Conservation (phyloP, 176 grass and related monocot species). For the Carex parvula region DNA sequence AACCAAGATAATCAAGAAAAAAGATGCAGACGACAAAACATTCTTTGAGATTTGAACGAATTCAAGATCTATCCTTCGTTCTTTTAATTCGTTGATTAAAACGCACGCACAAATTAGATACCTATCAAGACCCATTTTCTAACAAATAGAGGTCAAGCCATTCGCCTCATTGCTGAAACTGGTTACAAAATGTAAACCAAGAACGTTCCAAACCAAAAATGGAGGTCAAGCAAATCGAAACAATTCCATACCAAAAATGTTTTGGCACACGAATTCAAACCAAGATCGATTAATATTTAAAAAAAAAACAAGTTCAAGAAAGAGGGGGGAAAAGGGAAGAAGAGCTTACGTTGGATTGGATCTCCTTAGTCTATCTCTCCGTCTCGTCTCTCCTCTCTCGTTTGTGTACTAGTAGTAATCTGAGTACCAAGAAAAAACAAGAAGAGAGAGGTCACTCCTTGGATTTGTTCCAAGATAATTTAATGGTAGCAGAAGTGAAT, state of each 20-base stretch:
- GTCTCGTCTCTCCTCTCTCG: not conserved
- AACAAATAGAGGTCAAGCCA: not conserved
- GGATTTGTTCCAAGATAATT: slow-evolving; percentile 20
- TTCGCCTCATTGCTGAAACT: not conserved
- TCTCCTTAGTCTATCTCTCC: not conserved
- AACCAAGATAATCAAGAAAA: slow-evolving; percentile 11
- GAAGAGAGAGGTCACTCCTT: not conserved
- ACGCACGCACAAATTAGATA: not conserved
- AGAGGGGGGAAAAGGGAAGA: not conserved
- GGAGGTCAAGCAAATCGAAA: not conserved
- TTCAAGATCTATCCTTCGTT: not conserved
- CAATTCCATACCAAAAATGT: not conserved
- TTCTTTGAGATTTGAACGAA: not conserved
- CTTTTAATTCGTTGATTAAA: not conserved
- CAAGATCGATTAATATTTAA: not conserved
- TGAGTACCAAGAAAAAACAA: not conserved
- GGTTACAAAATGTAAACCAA: not conserved
- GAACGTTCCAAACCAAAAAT: not conserved
- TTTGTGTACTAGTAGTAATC: not conserved
- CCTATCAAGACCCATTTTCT: not conserved
- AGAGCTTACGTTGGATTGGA: not conserved
- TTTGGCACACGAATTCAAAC: not conserved
- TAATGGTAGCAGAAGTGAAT: not conserved
- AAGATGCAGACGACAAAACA: not conserved
- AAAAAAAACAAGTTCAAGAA: not conserved